Base-by-base conservation (phyloP, 352 stramenopile species). In the Peronospora belbahrii region DNA sequence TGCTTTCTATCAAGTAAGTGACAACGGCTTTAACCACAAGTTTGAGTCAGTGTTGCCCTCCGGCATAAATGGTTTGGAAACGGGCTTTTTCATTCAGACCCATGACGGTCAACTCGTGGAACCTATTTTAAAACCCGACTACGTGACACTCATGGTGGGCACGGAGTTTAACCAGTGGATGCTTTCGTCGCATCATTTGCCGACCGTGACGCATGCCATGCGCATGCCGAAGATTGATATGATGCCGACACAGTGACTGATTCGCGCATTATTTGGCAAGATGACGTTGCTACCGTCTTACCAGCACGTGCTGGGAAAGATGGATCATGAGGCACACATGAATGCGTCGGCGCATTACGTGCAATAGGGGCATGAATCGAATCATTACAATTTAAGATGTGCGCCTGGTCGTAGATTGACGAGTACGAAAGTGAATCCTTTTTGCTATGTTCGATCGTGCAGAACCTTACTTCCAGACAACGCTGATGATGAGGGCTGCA, bases 171-270 rank as follows among this genome's bases (percentile, higher is more conserved):
- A 48, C 11, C 63, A 61, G 6, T 85, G 71, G 71, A 37, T 84
- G 27, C 24, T 66, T 28, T 64, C 67, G 1, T 75, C 53, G 14
- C 65, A 71, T 30, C 38, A 56, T 22, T 28, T 83, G 18, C 74
- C 68, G 2, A 56, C 69, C 0, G 74, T 85, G 41, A 66, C 71
- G 58, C 74, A 85, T 45, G 71, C 51, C 22, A 84, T 86, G 71
- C 45, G 57, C 15, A 83, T 83, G 69, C 74, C 70, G 2, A 48
- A 62, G 22, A n/a, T n/a, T n/a, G 42, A 60, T 42, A 33, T 48
- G 15, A 27, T 45, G 35, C 6, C 44, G 52, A 7, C 67, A 63
- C 19, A 56, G 58, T 5, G n/a, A n/a, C n/a, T n/a, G n/a, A 40
- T 79, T 33, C 71, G 71, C 19, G 57, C 71, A 9, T 83, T 65